phyloP scores from a whole-genome alignment of 495 filamentous ascomycete species.

The Neurospora sp. region DNA sequence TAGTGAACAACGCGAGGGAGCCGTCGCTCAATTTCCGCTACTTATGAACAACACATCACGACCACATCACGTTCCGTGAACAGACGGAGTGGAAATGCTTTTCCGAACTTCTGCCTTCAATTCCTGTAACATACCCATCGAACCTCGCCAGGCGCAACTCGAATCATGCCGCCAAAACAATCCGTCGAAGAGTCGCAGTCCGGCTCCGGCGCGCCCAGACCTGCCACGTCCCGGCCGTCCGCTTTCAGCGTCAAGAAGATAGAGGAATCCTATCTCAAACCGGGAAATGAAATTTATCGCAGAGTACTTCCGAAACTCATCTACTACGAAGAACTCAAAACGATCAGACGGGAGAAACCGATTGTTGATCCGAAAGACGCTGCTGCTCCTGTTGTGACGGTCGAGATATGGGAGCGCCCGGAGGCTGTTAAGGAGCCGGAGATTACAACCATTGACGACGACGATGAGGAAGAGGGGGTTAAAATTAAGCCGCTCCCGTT shows the following conservation, averaged over 20 bases:
- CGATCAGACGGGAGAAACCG: background rate
- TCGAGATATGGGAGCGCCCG: background rate
- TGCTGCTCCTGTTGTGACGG: background rate
- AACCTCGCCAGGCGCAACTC: background rate
- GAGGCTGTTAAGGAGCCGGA: background rate
- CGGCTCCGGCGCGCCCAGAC: background rate
- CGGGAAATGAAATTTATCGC: background rate
- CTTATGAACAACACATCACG: background rate
- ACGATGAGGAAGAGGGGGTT: background rate
- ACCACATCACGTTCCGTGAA: background rate
- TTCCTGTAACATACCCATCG: background rate
- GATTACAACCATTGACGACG: background rate
- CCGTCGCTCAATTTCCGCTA: background rate
- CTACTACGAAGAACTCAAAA: constrained; percentile 4
- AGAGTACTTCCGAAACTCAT: background rate
- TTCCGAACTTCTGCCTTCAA: background rate
- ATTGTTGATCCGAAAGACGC: constrained; percentile 1
- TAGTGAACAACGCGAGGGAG: background rate
- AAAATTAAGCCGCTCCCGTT: background rate
- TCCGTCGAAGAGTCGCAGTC: background rate
- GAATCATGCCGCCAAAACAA: background rate
- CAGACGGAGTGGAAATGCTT: background rate
- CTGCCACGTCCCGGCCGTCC: background rate
- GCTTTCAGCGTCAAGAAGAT: background rate
- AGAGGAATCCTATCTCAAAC: background rate